These are phyloP conservation scores for Lipomyces mesembrius DNA, from an alignment of 805 yeast species.

Conservation along the genomic window DNA sequence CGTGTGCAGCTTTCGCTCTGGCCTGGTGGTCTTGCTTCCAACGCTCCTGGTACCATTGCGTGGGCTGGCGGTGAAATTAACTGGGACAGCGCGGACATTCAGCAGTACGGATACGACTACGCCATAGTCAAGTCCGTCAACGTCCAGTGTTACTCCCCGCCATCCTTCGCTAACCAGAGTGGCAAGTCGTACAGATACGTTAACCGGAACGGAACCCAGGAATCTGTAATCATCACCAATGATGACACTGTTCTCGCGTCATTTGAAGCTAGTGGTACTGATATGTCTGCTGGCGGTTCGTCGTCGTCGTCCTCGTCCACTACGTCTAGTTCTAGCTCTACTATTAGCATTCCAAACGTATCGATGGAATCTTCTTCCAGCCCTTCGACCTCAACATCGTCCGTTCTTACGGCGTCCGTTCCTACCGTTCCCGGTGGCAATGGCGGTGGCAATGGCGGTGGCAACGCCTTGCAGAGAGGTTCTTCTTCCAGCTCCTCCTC, in stretches of 20 bases:
- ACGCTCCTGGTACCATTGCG: conserved; percentile 63
- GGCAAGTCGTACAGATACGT: conserved; percentile 62
- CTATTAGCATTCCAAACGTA: conserved; percentile 15
- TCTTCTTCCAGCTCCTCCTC: conserved; percentile 17
- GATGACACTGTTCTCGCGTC: conserved; percentile 64
- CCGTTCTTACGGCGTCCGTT: conserved; percentile 12
- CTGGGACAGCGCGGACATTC: conserved; percentile 79
- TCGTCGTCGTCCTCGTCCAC: conserved; percentile 29
- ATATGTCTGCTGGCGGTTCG: conserved; percentile 53
- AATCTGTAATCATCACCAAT: conserved; percentile 63
- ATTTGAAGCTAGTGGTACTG: conserved; percentile 67
- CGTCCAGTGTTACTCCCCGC: conserved; percentile 75
- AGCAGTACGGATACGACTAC: conserved; percentile 79
- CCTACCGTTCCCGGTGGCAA: conserved; percentile 19
- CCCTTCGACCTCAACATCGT: conserved; percentile 16
- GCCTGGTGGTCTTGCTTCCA: conserved; percentile 58
- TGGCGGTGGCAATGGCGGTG: conserved; percentile 26
- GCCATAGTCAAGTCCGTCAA: conserved; percentile 63
- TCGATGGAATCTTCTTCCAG: conserved; percentile 15
- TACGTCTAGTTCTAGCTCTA: conserved; percentile 24
- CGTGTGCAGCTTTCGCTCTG: conserved; percentile 63
- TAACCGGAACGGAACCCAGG: conserved; percentile 54
- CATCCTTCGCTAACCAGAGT: conserved; percentile 54
- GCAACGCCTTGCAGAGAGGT: conserved; percentile 15
- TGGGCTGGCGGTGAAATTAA: conserved; percentile 84